Percentiles rank a stretch among this genome's conserved stretches.
These are phyloP conservation scores for Sphagnum magellanicum DNA, from an alignment of 228 moss, liverwort and hornwort genomes.

Conservation along the genomic window DNA sequence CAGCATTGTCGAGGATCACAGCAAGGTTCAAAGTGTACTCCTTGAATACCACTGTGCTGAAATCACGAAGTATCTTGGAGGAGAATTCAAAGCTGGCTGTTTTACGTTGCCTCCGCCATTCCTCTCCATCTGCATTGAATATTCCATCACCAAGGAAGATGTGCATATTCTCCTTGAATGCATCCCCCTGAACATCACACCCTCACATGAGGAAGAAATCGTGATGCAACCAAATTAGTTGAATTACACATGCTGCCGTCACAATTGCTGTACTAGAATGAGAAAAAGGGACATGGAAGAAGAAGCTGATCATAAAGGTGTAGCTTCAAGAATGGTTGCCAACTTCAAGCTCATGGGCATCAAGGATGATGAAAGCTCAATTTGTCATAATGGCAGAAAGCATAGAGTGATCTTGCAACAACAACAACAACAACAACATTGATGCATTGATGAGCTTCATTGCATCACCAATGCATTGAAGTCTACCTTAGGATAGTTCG, in stretches of 20 bases:
- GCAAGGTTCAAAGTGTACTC: slow-evolving; percentile 42
- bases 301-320: neutral
- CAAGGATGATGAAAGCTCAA: neutral
- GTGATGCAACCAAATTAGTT: neutral
- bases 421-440: too few relatives aligned
- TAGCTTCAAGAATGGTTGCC: neutral
- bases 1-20: slow-evolving; percentile 24
- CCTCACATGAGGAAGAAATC: neutral
- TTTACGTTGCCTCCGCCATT: slow-evolving; percentile 58
- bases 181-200: slow-evolving; percentile 25
- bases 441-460: neutral
- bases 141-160: slow-evolving; percentile 47
- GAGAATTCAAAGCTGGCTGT: slow-evolving; percentile 63
- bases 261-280: too few relatives aligned
- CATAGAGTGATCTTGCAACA: too few relatives aligned
- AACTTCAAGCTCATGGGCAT: neutral
- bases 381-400: too few relatives aligned
- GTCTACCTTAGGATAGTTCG: slow-evolving; percentile 33
- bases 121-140: slow-evolving; percentile 50
- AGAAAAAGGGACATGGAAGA: neutral
- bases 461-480: neutral
- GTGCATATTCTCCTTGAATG: slow-evolving; percentile 23
- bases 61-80: slow-evolving; percentile 43
- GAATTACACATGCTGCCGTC: neutral
- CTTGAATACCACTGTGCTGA: slow-evolving; percentile 36